Base-by-base conservation (phyloP, 2,329 filamentous ascomycete species). In the Penicillium sp. region DNA sequence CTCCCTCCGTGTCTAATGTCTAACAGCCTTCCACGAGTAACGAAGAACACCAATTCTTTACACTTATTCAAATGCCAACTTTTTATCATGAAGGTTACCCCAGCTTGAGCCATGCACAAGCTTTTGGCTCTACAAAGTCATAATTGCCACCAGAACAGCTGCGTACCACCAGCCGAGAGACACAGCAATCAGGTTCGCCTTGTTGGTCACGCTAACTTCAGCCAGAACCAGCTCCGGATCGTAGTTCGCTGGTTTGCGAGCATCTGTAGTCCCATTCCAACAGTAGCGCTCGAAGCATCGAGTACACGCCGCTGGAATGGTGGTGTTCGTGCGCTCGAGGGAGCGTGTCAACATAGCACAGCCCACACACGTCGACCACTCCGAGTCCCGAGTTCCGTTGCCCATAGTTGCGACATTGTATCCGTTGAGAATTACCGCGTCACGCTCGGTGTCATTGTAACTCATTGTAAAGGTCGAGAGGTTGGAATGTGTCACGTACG, bases 351-450 rank as follows among this genome's bases (percentile, higher is more conserved):
- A 79, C 43, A 94, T 85, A 4, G 92, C 92, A 73, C 92, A 97
- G 21, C 86, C 90, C 6, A 95, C 86, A 63, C 92, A 97, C 5
- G 85, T 81, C 1, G 87, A 80, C 92, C 92, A 97, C 56, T 86
- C 72, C 4, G 73, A 62, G 69, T 94, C 87, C 4, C 87, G 69
- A 0, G 90, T 92, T 43, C 82, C 84, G 74, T 96, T 96, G 49
- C 84, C 90, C 78, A 88, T 86, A 0, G 92, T 96, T 3, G 84
- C 92, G 8, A 87, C 84, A 63, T 92, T 83, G 76, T 89, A 92
- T n/a, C 91, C 93, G 75, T 97, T 97, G 61, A 83, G 71, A 66
- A 97, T 90, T 68, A 95, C 89, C 59, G 81, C 81, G 68, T 96
- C 84, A 59, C 92, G 88, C 73, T 90, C 76, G 1, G 70, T 75